A percentile compares a stretch with the other conserved stretches of the same genome.
phyloP scores from a whole-genome alignment of 495 filamentous ascomycete genomes.

The Bathelium albidoporum region DNA sequence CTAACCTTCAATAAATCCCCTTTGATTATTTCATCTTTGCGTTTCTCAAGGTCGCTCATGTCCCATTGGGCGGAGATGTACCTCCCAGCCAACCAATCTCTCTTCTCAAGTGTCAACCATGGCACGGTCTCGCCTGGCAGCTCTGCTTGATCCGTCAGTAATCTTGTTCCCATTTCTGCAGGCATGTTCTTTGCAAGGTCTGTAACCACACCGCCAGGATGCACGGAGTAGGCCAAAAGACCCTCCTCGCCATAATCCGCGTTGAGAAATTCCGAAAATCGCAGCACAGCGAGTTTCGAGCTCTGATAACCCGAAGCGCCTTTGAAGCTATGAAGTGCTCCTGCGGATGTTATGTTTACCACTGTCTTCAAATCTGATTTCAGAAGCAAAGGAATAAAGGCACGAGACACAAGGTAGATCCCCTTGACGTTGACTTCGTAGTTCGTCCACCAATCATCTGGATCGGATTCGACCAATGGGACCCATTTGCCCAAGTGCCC shows the following conservation, averaged over 20 bases:
- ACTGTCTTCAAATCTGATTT: constrained; percentile 33
- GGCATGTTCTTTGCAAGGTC: constrained; percentile 27
- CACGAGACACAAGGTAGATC: constrained; percentile 33
- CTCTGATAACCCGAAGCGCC: constrained; percentile 35
- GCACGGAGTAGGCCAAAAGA: constrained; percentile 37
- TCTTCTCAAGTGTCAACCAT: constrained; percentile 37
- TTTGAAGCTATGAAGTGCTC: constrained; percentile 26
- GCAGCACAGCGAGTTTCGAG: constrained; percentile 40
- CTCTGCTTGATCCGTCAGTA: constrained; percentile 25
- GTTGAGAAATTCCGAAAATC: constrained; percentile 38
- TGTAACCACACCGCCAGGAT: constrained; percentile 42
- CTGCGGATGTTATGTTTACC: constrained; percentile 37
- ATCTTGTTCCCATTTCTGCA: background rate
- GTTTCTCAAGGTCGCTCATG: constrained; percentile 6
- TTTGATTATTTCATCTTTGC: constrained; percentile 9
- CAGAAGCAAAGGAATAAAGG: constrained; percentile 34
- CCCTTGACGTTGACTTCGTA: constrained; percentile 41
- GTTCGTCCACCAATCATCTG: constrained; percentile 38
- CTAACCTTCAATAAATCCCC: constrained; percentile 14
- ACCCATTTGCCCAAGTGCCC: constrained; percentile 31
- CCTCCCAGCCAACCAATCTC: constrained; percentile 33
- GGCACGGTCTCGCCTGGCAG: constrained; percentile 40
- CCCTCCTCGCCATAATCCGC: constrained; percentile 39
- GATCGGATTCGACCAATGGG: constrained; percentile 35
- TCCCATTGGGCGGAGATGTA: constrained; percentile 9